phyloP scores from a whole-genome alignment of 2,329 filamentous ascomycete genomes.

The Alternaria ethzedia region DNA sequence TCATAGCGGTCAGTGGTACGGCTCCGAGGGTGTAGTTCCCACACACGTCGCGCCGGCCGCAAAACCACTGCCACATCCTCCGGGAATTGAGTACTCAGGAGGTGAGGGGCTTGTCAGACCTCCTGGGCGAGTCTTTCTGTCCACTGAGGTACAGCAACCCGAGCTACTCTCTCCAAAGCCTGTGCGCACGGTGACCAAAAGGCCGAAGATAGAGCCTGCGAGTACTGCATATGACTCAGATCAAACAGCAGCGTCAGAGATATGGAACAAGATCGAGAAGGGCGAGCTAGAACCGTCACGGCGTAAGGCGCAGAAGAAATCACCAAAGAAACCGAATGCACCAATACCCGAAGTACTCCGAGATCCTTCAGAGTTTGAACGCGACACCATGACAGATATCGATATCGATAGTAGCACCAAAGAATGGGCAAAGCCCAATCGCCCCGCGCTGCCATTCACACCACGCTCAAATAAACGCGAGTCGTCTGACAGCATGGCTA shows the following conservation, averaged over 20 bases:
- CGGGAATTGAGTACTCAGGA: not conserved
- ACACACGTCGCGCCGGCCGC: not conserved
- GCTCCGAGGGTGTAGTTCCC: not conserved
- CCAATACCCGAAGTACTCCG: not conserved
- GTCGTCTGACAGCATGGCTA: not conserved
- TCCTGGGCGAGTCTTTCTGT: not conserved
- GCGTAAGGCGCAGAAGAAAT: not conserved
- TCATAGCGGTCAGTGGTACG: slow-evolving; percentile 1
- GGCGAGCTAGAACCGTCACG: not conserved
- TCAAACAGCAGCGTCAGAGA: not conserved
- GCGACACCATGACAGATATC: not conserved
- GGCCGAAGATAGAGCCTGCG: not conserved
- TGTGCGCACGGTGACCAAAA: not conserved
- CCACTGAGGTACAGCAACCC: not conserved
- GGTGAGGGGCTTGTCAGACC: slow-evolving; percentile 2
- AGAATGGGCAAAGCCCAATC: not conserved
- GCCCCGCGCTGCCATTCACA: not conserved
- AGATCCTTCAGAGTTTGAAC: not conserved
- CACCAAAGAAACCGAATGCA: not conserved
- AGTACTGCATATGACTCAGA: not conserved
- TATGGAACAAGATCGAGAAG: not conserved
- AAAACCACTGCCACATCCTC: not conserved
- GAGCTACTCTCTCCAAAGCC: not conserved
- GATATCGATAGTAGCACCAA: not conserved
- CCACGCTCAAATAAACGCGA: not conserved